Percentiles rank a stretch among this genome's conserved stretches.
Evolutionary conservation across 148 eudicot species (phyloP).

Genomic region (Cornus controversa): DNA sequence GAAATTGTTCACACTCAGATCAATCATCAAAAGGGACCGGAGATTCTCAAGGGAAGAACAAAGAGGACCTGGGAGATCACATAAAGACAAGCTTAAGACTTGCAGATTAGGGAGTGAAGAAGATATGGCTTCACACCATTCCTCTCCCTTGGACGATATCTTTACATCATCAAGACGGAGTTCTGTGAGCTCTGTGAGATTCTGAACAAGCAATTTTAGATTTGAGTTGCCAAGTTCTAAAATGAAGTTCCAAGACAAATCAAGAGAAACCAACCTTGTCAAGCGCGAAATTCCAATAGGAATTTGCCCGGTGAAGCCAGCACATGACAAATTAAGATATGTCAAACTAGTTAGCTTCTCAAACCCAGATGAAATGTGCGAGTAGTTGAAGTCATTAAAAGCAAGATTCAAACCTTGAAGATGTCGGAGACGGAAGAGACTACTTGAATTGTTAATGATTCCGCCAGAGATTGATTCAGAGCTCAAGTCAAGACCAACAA

Average conservation of each 20-base stretch:
- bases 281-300: slow-evolving; percentile 26
- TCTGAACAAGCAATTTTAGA: slow-evolving; percentile 13
- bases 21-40: slow-evolving; percentile 9
- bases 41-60: slow-evolving; percentile 10
- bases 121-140: slow-evolving; percentile 14
- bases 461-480: slow-evolving; percentile 18
- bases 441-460: slow-evolving; percentile 17
- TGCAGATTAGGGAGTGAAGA: slow-evolving; percentile 21
- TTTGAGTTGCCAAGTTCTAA: not conserved
- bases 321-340: slow-evolving; percentile 27
- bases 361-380: slow-evolving; percentile 14
- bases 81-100: slow-evolving; percentile 18
- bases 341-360: slow-evolving; percentile 21
- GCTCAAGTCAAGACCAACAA: slow-evolving; percentile 26
- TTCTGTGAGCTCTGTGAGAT: slow-evolving; percentile 14
- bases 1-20: slow-evolving; percentile 4
- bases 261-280: slow-evolving; percentile 19
- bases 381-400: slow-evolving; percentile 7
- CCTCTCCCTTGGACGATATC: slow-evolving; percentile 6
- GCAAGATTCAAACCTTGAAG: slow-evolving; percentile 32
- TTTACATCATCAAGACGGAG: slow-evolving; percentile 22
- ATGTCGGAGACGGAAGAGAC: slow-evolving; percentile 20
- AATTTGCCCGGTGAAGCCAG: not conserved
- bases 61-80: slow-evolving; percentile 19
- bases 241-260: slow-evolving; percentile 1